Conservation (phyloP, 1,284 basidiomycete species). For the Leucoagaricus sp. region DNA sequence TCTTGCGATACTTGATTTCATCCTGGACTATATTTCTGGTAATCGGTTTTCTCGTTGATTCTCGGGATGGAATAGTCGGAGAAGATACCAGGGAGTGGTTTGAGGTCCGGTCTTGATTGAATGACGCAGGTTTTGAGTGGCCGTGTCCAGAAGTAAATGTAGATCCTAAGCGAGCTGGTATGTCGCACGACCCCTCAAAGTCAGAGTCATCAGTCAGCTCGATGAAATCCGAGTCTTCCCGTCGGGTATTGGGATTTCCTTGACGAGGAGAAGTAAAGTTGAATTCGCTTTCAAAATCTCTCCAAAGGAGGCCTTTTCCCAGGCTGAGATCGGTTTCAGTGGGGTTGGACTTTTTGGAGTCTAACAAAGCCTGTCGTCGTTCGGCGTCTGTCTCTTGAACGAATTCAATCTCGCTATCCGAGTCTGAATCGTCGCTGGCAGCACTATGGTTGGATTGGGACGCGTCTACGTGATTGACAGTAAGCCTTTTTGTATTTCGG, state of each 20-base stretch:
- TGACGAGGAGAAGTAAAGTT: slow-evolving; percentile 29
- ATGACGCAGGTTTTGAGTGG: too few relatives aligned
- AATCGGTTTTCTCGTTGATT: slow-evolving; percentile 14
- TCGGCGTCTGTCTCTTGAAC: slow-evolving; percentile 59
- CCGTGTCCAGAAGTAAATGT: slow-evolving; percentile 24
- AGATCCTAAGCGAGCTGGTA: slow-evolving; percentile 32
- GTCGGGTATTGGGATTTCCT: not conserved
- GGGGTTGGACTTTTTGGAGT: slow-evolving; percentile 23
- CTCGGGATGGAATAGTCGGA: not conserved
- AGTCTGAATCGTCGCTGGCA: slow-evolving; percentile 24
- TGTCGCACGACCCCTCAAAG: slow-evolving; percentile 22
- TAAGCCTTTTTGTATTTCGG: too few relatives aligned
- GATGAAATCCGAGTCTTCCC: slow-evolving; percentile 15
- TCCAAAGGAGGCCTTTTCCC: slow-evolving; percentile 39
- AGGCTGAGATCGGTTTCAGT: slow-evolving; percentile 38
- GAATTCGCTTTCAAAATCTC: slow-evolving; percentile 50
- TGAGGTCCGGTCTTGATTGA: not conserved
- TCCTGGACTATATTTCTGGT: slow-evolving; percentile 43
- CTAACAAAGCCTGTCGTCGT: slow-evolving; percentile 47
- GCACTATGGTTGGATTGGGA: not conserved
- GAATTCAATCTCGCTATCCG: slow-evolving; percentile 38
- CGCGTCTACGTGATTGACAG: too few relatives aligned
- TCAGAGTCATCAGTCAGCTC: slow-evolving; percentile 28
- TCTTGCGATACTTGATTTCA: slow-evolving; percentile 48
- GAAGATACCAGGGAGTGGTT: not conserved